phyloP scores from a whole-genome alignment of 78 protist genomes.

The Ministeria vibrans region DNA sequence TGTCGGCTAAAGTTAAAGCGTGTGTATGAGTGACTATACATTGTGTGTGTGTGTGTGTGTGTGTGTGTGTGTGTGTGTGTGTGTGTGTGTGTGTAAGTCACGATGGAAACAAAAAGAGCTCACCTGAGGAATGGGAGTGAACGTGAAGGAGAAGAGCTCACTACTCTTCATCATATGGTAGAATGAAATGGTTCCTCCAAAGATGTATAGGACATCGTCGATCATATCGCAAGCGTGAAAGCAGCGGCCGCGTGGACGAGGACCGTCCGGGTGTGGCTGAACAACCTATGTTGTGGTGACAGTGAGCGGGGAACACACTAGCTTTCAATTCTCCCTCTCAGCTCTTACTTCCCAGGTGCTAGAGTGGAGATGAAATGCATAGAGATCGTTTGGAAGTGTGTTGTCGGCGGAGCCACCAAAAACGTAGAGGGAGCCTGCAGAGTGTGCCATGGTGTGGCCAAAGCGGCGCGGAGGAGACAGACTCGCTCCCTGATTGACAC shows the following conservation, averaged over 20 bases:
- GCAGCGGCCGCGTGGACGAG: not conserved
- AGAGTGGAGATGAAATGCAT: not conserved
- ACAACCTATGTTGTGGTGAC: too few relatives aligned
- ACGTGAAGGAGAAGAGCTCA: not conserved
- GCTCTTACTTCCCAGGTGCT: not conserved
- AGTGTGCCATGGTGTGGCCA: slow-evolving; percentile 4
- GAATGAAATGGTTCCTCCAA: not conserved
- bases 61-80: too few relatives aligned
- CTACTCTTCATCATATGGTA: not conserved
- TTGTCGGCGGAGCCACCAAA: slow-evolving; percentile 7
- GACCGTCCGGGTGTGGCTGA: not conserved
- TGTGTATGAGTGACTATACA: too few relatives aligned
- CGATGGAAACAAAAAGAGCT: too few relatives aligned
- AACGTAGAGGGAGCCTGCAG: not conserved
- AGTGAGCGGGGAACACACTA: not conserved
- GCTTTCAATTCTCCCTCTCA: not conserved
- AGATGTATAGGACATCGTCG: not conserved
- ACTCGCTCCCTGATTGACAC: not conserved
- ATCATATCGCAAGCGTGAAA: not conserved
- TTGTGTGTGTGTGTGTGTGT: too few relatives aligned
- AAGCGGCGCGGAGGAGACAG: slow-evolving; percentile 2
- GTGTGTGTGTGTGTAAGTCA: too few relatives aligned
- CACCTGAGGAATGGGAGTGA: not conserved
- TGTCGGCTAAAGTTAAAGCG: too few relatives aligned
- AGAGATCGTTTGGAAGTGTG: not conserved